Conservation (phyloP, 2,329 filamentous ascomycete genomes). For the Didymosphaeria variabile region DNA sequence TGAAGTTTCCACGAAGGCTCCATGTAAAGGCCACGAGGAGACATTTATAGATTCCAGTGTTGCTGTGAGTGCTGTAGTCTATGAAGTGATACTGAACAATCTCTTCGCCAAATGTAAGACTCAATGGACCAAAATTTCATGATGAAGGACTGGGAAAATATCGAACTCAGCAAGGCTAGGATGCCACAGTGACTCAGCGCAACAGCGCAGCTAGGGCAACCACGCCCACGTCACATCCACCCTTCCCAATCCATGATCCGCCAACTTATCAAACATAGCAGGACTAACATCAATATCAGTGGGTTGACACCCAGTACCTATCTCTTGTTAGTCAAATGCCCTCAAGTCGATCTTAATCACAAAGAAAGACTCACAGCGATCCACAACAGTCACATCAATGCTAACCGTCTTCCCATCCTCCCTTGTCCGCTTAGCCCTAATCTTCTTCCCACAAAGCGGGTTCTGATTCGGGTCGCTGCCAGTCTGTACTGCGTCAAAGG, state of each 20-base stretch:
- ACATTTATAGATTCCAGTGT: too few species aligned
- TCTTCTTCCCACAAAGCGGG: slow-evolving; percentile 71
- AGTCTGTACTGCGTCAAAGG: slow-evolving; percentile 68
- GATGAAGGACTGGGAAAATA: neutral
- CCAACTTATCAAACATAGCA: slow-evolving; percentile 58
- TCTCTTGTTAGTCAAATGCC: slow-evolving; percentile 22
- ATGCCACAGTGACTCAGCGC: neutral
- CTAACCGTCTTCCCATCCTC: slow-evolving; percentile 57
- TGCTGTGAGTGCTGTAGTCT: too few species aligned
- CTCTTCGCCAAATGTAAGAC: too few species aligned
- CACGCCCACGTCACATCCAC: slow-evolving; percentile 62
- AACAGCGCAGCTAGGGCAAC: slow-evolving; percentile 38
- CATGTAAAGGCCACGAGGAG: too few species aligned
- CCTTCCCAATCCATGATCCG: slow-evolving; percentile 56
- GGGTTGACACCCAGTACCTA: slow-evolving; percentile 57
- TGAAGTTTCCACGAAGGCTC: too few species aligned
- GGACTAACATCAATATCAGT: slow-evolving; percentile 62
- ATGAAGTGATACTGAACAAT: too few species aligned
- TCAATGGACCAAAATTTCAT: too few species aligned
- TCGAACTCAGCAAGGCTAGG: neutral
- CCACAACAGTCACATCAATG: slow-evolving; percentile 72
- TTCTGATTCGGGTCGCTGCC: slow-evolving; percentile 68
- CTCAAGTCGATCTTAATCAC: too few species aligned
- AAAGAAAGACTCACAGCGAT: slow-evolving; percentile 62
- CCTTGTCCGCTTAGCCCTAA: slow-evolving; percentile 66